Percentiles rank a stretch among this genome's conserved stretches.
Conservation (phyloP, 2,329 filamentous ascomycete genomes). For the Xylariaceae sp. region DNA sequence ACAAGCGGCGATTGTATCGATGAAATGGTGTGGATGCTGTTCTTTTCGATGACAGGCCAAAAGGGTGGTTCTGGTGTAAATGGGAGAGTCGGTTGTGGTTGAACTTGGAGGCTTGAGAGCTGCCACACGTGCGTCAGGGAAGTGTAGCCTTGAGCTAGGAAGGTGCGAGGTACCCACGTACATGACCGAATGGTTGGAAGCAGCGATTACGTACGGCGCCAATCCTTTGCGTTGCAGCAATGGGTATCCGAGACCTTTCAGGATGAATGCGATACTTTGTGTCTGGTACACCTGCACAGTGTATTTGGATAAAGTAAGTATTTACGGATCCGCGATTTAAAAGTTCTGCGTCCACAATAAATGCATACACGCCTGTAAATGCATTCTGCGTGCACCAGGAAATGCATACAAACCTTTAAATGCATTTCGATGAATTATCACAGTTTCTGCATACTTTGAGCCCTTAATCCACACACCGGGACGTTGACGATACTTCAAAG, state of each 20-base stretch:
- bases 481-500: no score
- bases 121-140: constrained; percentile 27
- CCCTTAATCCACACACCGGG: no score
- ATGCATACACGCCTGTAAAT: no score
- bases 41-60: neutral
- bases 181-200: neutral
- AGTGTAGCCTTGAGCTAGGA: constrained; percentile 27
- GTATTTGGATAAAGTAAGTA: neutral
- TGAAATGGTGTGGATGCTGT: neutral
- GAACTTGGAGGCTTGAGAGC: constrained; percentile 1
- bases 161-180: neutral
- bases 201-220: neutral
- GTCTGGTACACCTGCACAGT: neutral
- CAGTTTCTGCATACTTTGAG: no score
- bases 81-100: constrained; percentile 12
- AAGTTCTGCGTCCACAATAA: no score
- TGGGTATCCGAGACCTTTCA: no score
- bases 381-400: no score
- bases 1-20: neutral
- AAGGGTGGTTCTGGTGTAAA: neutral
- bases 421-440: no score
- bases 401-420: no score
- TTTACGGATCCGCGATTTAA: neutral
- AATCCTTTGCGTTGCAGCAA: no score
- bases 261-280: neutral